Evolutionary conservation across 2,329 filamentous ascomycete species (phyloP).

Genomic region (Grosmannia huntii): DNA sequence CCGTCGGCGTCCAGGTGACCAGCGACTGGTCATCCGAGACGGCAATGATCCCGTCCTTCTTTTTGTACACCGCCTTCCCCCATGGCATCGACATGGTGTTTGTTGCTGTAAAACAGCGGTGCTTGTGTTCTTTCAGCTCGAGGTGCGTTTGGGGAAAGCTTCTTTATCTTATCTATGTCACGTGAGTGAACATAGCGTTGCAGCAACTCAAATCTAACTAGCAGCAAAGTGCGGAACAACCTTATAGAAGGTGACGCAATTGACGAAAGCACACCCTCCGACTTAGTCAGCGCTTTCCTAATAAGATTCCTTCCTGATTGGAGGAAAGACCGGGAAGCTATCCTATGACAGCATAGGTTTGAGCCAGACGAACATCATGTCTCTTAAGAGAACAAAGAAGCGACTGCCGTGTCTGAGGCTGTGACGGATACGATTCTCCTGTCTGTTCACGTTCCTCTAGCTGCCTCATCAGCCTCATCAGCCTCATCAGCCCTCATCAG

Average conservation of each 20-base stretch:
- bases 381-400: background rate
- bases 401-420: background rate
- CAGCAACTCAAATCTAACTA: too few relatives aligned
- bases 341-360: background rate
- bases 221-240: background rate
- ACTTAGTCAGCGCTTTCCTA: background rate
- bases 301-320: background rate
- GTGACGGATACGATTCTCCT: too few relatives aligned
- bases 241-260: background rate
- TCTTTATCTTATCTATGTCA: background rate
- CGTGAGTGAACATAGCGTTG: too few relatives aligned
- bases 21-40: slow-evolving; percentile 60
- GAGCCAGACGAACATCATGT: too few relatives aligned
- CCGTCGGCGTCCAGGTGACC: slow-evolving; percentile 65
- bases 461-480: background rate
- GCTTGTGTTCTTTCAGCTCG: too few relatives aligned
- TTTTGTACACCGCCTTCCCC: slow-evolving; percentile 75
- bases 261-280: background rate
- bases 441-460: too few relatives aligned
- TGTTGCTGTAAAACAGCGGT: too few relatives aligned
- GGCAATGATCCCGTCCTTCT: slow-evolving; percentile 78
- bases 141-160: too few relatives aligned
- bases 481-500: background rate
- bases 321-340: background rate
- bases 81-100: slow-evolving; percentile 42